Percentiles rank a stretch among this genome's conserved stretches.
These are phyloP conservation scores for Persicaria tinctoria DNA, from an alignment of 148 eudicot species.

Conservation along the genomic window DNA sequence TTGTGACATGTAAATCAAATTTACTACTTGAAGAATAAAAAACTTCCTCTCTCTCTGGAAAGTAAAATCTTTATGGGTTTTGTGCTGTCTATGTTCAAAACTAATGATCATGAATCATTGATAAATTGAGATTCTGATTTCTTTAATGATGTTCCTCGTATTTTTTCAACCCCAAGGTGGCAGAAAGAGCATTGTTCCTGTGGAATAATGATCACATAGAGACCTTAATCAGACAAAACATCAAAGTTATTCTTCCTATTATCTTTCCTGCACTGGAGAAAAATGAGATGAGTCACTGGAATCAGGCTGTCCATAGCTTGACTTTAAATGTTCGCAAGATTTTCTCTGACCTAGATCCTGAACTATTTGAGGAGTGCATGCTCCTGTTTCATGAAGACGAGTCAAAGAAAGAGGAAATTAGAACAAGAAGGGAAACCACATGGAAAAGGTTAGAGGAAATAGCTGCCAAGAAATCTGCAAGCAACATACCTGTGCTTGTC, in stretches of 20 bases:
- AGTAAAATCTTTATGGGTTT: not conserved
- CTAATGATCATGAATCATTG: not conserved
- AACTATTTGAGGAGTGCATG: slow-evolving; percentile 29
- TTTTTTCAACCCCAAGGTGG: slow-evolving; percentile 26
- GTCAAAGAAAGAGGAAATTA: slow-evolving; percentile 18
- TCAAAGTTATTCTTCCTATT: slow-evolving; percentile 35
- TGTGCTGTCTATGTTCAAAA: not conserved
- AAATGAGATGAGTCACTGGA: slow-evolving; percentile 30
- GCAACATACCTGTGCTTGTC: slow-evolving; percentile 26
- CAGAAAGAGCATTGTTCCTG: slow-evolving; percentile 48
- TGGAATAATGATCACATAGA: slow-evolving; percentile 52
- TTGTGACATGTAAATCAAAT: not conserved
- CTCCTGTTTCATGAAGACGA: slow-evolving; percentile 26
- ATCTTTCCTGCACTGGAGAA: slow-evolving; percentile 25
- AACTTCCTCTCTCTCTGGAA: not conserved
- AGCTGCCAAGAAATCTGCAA: slow-evolving; percentile 24
- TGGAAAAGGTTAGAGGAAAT: slow-evolving; percentile 29
- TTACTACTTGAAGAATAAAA: not conserved
- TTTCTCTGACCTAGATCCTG: slow-evolving; percentile 28
- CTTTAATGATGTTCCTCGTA: not conserved
- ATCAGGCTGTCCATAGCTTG: slow-evolving; percentile 32
- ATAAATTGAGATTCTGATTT: not conserved
- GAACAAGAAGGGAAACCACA: slow-evolving; percentile 22
- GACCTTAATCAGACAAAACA: slow-evolving; percentile 39
- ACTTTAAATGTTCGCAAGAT: slow-evolving; percentile 28